phyloP scores from a whole-genome alignment of 139 green algal genomes.

The Coelastrella sp. region DNA sequence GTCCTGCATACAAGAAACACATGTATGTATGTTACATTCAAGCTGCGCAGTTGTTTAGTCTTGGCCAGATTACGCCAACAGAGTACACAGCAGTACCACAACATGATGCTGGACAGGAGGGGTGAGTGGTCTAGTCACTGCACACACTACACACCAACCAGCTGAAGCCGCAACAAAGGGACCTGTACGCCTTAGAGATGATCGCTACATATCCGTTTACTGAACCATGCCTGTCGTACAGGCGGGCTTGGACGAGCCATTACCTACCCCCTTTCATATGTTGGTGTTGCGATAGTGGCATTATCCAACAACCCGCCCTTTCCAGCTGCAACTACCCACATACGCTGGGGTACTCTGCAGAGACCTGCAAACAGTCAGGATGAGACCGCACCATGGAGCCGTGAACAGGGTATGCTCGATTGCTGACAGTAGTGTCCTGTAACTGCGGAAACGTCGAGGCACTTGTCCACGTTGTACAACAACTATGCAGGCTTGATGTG shows the following conservation, averaged over 20 bases:
- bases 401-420: neutral
- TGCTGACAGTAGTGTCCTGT: neutral
- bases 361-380: neutral
- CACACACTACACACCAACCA: too few species aligned
- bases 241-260: neutral
- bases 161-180: too few species aligned
- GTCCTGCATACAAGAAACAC: conserved; percentile 33
- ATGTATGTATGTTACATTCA: neutral
- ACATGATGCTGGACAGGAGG: too few species aligned
- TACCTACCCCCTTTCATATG: conserved; percentile 17
- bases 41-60: neutral
- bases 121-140: too few species aligned
- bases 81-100: neutral
- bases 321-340: conserved; percentile 1
- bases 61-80: neutral
- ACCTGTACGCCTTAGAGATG: neutral
- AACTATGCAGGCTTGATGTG: neutral
- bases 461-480: neutral
- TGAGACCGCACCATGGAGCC: neutral
- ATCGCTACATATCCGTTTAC: neutral
- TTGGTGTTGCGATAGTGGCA: conserved; percentile 34
- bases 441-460: neutral
- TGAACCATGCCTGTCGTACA: neutral
- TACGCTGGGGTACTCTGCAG: neutral
- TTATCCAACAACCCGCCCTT: conserved; percentile 39